Evolutionary conservation across 768 basidiomycete genomes (phyloP).

Genomic region (Lentinula raphanica): DNA sequence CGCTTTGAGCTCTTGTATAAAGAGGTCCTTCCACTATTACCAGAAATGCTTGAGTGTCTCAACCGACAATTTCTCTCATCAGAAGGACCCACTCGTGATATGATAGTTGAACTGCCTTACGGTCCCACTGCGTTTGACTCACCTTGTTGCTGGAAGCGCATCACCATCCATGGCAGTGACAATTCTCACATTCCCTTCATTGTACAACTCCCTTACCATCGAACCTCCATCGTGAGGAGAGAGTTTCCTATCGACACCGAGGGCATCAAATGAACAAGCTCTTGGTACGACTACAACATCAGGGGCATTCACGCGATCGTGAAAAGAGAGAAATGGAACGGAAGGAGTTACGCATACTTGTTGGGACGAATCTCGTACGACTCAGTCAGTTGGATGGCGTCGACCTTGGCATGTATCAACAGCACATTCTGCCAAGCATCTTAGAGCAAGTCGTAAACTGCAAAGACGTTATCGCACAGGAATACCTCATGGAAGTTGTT

Average conservation of each 20-base stretch:
- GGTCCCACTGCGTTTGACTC: constrained; percentile 90
- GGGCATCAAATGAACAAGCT: constrained; percentile 99
- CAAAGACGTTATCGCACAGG: constrained; percentile 97
- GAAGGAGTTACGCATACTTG: constrained; percentile 89
- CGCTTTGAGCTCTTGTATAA: constrained; percentile 93
- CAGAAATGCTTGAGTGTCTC: constrained; percentile 94
- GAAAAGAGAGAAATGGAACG: constrained; percentile 98
- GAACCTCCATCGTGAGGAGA: too few species aligned
- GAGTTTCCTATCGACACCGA: too few species aligned
- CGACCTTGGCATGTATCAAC: constrained; percentile 87
- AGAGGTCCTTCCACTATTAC: constrained; percentile 91
- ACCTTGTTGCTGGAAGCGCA: too few species aligned
- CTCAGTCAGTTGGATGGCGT: constrained; percentile 95
- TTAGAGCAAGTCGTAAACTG: constrained; percentile 97
- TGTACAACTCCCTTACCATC: too few species aligned
- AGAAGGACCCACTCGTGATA: constrained; percentile 76
- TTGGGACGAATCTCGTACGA: constrained; percentile 96
- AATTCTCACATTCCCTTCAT: too few species aligned
- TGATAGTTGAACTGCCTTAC: constrained; percentile 97
- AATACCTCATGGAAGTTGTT: constrained; percentile 99
- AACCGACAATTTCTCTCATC: constrained; percentile 86
- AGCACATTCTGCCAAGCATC: constrained; percentile 82
- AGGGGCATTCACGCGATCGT: constrained; percentile 93
- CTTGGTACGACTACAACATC: constrained; percentile 97
- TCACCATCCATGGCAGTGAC: too few species aligned